Conservation (phyloP, 805 yeast species). For the Cyberlindnera suaveolens region DNA sequence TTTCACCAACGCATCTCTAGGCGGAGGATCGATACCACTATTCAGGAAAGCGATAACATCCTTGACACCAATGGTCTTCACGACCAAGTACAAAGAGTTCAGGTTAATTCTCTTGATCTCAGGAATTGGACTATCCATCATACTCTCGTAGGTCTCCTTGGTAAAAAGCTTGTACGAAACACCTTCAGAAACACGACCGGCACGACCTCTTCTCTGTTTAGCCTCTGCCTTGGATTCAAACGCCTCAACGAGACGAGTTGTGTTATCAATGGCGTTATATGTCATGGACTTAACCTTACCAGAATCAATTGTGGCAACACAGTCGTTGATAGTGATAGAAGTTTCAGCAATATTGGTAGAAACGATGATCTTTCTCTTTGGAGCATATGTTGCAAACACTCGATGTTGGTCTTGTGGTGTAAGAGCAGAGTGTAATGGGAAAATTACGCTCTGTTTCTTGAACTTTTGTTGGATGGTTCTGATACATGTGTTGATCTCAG, state of each 20-base stretch:
- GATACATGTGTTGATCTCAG: constrained; percentile 71
- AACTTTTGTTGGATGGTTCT: constrained; percentile 28
- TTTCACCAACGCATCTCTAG: constrained; percentile 29
- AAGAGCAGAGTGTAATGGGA: constrained; percentile 88
- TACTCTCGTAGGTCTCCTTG: constrained; percentile 45
- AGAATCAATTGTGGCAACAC: constrained; percentile 83
- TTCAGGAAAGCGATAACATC: constrained; percentile 65
- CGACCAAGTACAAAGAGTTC: constrained; percentile 76
- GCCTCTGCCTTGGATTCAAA: constrained; percentile 92
- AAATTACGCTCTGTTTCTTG: constrained; percentile 29
- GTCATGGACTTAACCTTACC: constrained; percentile 79
- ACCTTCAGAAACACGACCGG: constrained; percentile 92
- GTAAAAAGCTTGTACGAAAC: constrained; percentile 78
- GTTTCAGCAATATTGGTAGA: constrained; percentile 96
- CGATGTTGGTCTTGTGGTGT: constrained; percentile 74
- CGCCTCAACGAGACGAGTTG: constrained; percentile 65
- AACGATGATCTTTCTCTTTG: constrained; percentile 73
- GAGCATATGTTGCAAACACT: constrained; percentile 56
- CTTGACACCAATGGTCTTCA: constrained; percentile 81
- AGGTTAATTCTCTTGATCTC: constrained; percentile 82
- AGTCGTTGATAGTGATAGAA: constrained; percentile 92
- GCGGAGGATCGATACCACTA: constrained; percentile 81
- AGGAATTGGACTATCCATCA: constrained; percentile 76
- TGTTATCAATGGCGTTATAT: constrained; percentile 61
- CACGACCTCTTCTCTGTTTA: constrained; percentile 90